phyloP scores from a whole-genome alignment of 2,329 filamentous ascomycete species.

The Colletotrichum coccodes region DNA sequence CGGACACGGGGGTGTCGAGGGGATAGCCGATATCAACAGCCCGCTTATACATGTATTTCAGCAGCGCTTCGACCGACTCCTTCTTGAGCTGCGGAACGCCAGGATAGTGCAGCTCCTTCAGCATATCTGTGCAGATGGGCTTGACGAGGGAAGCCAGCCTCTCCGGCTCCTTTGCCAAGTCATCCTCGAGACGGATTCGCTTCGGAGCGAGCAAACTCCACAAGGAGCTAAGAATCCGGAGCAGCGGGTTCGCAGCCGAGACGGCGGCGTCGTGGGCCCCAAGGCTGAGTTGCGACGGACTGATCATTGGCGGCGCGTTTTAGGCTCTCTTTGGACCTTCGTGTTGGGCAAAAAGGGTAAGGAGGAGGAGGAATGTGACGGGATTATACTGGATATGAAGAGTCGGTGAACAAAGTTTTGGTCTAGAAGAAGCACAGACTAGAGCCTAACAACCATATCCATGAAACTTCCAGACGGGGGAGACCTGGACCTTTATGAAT shows the following conservation, averaged over 20 bases:
- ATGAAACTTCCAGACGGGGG: neutral
- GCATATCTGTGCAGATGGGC: conserved; percentile 26
- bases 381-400: conserved; percentile 5
- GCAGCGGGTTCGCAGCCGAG: neutral
- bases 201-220: conserved; percentile 16
- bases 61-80: conserved; percentile 31
- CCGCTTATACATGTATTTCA: conserved; percentile 35
- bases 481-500: conserved; percentile 15
- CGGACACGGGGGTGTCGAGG: conserved; percentile 33
- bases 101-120: conserved; percentile 28
- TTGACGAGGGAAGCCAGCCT: conserved; percentile 10
- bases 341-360: neutral
- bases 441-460: neutral
- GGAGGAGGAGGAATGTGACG: neutral
- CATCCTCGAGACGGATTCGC: conserved; percentile 12
- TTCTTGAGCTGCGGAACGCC: conserved; percentile 30
- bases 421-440: conserved; percentile 9
- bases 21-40: conserved; percentile 34
- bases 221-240: conserved; percentile 8
- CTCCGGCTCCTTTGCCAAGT: conserved; percentile 21
- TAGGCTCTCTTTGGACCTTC: neutral
- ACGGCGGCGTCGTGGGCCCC: conserved; percentile 11
- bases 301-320: neutral
- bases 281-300: conserved; percentile 1
- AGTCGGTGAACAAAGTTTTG: conserved; percentile 14